Base-by-base conservation (phyloP, 2,329 filamentous ascomycete species). In the Claviceps paspali region DNA sequence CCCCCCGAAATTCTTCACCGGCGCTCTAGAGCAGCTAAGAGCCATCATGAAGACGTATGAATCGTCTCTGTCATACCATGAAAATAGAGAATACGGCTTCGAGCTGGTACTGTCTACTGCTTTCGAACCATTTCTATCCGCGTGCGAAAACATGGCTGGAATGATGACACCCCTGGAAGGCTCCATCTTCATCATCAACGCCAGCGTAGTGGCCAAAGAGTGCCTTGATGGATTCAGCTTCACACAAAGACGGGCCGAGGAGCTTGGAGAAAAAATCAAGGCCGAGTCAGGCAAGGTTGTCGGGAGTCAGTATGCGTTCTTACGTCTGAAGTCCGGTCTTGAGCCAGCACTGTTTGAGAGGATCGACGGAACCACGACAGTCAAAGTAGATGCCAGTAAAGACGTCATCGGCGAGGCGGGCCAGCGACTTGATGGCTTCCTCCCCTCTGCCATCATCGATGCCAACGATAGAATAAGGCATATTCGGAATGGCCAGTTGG, bases 361-460 rank as follows among this genome's bases (percentile, higher is more conserved):
- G 1, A 61, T 51, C 60, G 26, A 34, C 11, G 32, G 34, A 9
- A 15, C 18, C 14, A 27, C 17, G 21, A 47, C 7, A 47, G 54
- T 28, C 53, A 58, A 29, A 52, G 61, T 22, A 51, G 65, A 34
- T 55, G n/a, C 82, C 4, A 63, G 66, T 30, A 67, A 39, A 31
- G 43, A 67, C 10, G 66, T 40, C 0, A 64, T 96, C n/a, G 60
- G 70, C 1, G 61, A 66, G 35, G 76, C 79, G 2, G 83, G 83
- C 48, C 82, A 87, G 49, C 71, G 69, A 29, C 66, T 98, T 6
- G 91, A 98, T 51, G 78, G 85, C 42, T 98, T 96, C 60, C 64
- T 98, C 18, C 87, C 91, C 0, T 92, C 85, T 1, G 91, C 88
- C 3, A 68, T 94, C 22, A 88, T 95, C 67, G 91, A 98, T 53